These are phyloP conservation scores for Isabelozyma pseudorhagii DNA, from an alignment of 805 yeast genomes.

Conservation along the genomic window DNA sequence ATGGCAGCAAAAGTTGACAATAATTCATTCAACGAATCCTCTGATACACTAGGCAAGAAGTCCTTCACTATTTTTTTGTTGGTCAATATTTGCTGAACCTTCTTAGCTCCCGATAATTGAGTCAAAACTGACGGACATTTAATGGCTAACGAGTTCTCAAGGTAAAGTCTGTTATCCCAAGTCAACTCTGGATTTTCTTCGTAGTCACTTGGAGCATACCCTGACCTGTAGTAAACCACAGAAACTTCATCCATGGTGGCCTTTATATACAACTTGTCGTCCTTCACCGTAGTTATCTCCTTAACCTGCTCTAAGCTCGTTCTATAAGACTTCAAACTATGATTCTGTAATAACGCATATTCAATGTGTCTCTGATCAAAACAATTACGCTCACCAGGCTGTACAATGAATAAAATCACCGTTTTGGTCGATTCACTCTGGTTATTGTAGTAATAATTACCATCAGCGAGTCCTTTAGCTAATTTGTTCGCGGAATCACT, in stretches of 20 bases:
- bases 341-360: conserved; percentile 54
- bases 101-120: conserved; percentile 91
- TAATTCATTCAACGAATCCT: conserved; percentile 29
- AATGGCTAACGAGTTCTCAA: conserved; percentile 77
- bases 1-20: conserved; percentile 77
- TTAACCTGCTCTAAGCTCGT: conserved; percentile 61
- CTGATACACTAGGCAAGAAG: conserved; percentile 38
- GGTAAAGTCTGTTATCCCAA: conserved; percentile 72
- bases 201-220: conserved; percentile 84
- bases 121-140: conserved; percentile 89
- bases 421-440: conserved; percentile 34
- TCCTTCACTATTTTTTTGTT: conserved; percentile 43
- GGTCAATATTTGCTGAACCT: conserved; percentile 86
- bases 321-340: conserved; percentile 62
- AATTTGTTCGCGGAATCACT: conserved; percentile 63
- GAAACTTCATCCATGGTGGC: conserved; percentile 69
- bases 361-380: conserved; percentile 90
- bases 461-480: conserved; percentile 69
- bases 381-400: conserved; percentile 81
- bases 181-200: conserved; percentile 47
- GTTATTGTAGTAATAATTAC: conserved; percentile 53
- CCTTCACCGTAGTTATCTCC: conserved; percentile 37
- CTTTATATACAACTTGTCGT: conserved; percentile 49
- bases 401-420: conserved; percentile 73
- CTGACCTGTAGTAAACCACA: conserved; percentile 87